Percentiles rank a stretch among this genome's conserved stretches.
These are phyloP conservation scores for Paracorniculantispora psalliotae DNA, from an alignment of 2,329 filamentous ascomycete genomes.

Conservation along the genomic window DNA sequence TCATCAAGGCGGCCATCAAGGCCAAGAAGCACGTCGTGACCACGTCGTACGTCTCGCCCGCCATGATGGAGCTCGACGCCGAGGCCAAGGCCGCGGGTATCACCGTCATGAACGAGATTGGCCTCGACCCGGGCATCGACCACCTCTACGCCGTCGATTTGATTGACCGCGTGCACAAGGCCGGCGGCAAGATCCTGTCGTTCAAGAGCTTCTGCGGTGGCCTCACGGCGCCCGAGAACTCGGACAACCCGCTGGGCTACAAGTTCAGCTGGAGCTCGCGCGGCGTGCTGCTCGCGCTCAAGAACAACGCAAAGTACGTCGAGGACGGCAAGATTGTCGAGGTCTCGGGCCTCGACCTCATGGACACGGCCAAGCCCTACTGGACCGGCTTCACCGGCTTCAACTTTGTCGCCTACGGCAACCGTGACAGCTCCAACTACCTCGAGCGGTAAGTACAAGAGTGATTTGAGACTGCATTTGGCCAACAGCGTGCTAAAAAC, in stretches of 20 bases:
- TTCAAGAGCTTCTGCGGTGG: conserved; percentile 87
- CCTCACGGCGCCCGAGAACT: conserved; percentile 64
- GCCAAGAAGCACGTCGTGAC: conserved; percentile 96
- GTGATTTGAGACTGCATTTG: neutral
- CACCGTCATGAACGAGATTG: conserved; percentile 97
- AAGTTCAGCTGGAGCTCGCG: conserved; percentile 50
- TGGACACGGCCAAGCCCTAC: conserved; percentile 86
- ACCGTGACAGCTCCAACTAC: conserved; percentile 85
- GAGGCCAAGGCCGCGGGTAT: conserved; percentile 85
- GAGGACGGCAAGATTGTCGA: conserved; percentile 71
- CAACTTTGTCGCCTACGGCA: conserved; percentile 87
- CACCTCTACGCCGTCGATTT: conserved; percentile 79
- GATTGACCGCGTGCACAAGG: conserved; percentile 81
- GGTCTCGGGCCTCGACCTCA: conserved; percentile 64
- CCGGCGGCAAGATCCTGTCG: conserved; percentile 75
- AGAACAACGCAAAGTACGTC: conserved; percentile 81
- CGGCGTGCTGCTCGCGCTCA: conserved; percentile 80
- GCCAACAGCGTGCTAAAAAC: neutral
- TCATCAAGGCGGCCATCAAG: conserved; percentile 90
- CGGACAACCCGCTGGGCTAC: conserved; percentile 87
- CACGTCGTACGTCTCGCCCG: conserved; percentile 86
- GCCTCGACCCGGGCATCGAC: conserved; percentile 55
- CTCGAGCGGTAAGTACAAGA: conserved; percentile 53
- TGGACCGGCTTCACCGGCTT: conserved; percentile 82
- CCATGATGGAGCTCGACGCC: conserved; percentile 84